Base-by-base conservation (phyloP, 495 filamentous ascomycete genomes). In the Trichoderma erinaceum region DNA sequence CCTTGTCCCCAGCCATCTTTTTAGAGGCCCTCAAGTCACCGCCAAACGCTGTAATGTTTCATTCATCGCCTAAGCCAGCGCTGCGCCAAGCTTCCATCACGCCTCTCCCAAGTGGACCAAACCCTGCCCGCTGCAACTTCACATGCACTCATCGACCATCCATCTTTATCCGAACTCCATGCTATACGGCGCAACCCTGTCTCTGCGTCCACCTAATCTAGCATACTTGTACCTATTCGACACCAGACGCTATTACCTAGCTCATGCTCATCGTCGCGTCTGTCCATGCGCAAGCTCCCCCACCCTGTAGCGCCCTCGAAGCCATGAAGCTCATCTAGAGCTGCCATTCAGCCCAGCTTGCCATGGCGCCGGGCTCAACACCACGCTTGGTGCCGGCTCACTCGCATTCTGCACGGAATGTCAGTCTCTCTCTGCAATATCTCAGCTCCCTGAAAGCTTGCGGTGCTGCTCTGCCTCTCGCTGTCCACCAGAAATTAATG, bases 351-450 rank as follows among this genome's bases (percentile, higher is more conserved):
- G 21, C 21, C n/a, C 50, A 25, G 50, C 56, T 15, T 61, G 56
- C 25, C 25, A 61, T 61, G 50, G 50, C n/a, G 23, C 27, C 56
- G 13, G 56, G 56, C 56, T 18, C 56, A 61, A 29, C 56, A 61
- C 25, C 56, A 61, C n/a, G n/a, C 44, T 4, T 48, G 15, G 44
- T 13, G n/a, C 56, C 56, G 27, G 56, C 56, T 15, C 12, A 18
- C 12, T 15, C 23, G 25, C 16, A 29, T 61, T 21, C 56, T 32
- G 25, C 25, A 23, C 8, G 10, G 11, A 61, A 29, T 18, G 56
- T 61, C 25, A 61, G 56, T 61, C 25, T 61, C 27, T 61, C 7
- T 38, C 35, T 38, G 35, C 35, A 3, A 3, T 7, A 10, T 5
- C 0, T 38, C 35, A 38, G 35, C 35, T 3, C 35, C 35, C 35